phyloP scores from a whole-genome alignment of 768 basidiomycete species.

The Exidia glandulosa region DNA sequence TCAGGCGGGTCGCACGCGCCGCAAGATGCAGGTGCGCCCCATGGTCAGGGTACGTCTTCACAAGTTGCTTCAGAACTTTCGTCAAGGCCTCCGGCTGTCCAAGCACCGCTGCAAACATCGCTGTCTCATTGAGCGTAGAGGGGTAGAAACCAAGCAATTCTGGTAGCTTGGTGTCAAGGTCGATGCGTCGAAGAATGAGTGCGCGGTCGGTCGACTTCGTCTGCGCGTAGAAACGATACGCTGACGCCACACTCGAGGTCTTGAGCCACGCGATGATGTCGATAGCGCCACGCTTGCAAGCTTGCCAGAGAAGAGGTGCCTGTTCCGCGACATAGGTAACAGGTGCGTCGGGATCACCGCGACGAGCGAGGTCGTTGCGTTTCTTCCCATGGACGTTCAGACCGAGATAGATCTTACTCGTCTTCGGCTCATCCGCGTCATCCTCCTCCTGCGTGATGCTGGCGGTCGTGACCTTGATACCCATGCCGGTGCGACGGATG shows the following conservation, averaged over 20 bases:
- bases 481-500: constrained; percentile 39
- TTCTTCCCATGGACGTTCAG: constrained; percentile 57
- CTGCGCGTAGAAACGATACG: constrained; percentile 39
- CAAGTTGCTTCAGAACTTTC: constrained; percentile 24
- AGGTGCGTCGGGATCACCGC: constrained; percentile 37
- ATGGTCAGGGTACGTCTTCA: constrained; percentile 31
- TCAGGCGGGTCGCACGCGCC: constrained; percentile 36
- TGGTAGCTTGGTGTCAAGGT: constrained; percentile 32
- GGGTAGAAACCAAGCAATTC: constrained; percentile 41
- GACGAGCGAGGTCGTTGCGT: constrained; percentile 38
- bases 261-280: constrained; percentile 38
- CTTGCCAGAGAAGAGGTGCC: constrained; percentile 32
- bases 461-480: constrained; percentile 8
- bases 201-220: constrained; percentile 33
- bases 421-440: constrained; percentile 23
- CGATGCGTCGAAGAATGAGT: constrained; percentile 27
- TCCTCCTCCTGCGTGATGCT: constrained; percentile 17
- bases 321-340: not conserved
- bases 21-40: constrained; percentile 30
- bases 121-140: constrained; percentile 40
- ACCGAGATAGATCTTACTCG: constrained; percentile 36
- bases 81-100: constrained; percentile 3
- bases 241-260: constrained; percentile 33
- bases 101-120: constrained; percentile 35
- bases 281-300: constrained; percentile 15